Evolutionary conservation across 805 yeast genomes (phyloP), one percentile per base, ranked within the genome.

Genomic region (Candida cerambycidarum): DNA sequence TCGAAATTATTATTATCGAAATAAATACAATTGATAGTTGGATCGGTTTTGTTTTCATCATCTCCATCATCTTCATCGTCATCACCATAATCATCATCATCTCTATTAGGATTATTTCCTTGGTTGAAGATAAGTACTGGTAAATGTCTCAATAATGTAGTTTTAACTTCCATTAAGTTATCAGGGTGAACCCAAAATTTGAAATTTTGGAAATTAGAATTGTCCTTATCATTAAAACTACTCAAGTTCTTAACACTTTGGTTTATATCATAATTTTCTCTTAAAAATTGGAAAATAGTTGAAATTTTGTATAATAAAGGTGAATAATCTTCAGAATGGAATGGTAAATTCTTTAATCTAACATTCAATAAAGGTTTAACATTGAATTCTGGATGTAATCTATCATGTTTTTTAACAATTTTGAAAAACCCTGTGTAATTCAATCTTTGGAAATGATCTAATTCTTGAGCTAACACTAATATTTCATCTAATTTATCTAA

Each of bases 171-270:
- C 97, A 92, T 90, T 60, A 93, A 63, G 44, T 61, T 60, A 34
- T 93, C 99, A n/a, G 92, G 90, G 62, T 92, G 98, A 33, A 93
- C 77, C 99, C 99, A 92, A 64, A 92, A 92, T 67, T 87, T 89
- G 65, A 83, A 82, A 12, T 88, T 82, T 49, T 71, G 83, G 71
- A 55, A 81, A 59, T 70, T 69, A n/a, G 50, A 54, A 39, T 52
- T 54, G 18, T 62, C 54, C 8, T 60, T 65, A 41, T 69, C 74
- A 43, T 65, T 69, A 65, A 71, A 59, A 63, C 72, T 67, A n/a
- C 79, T 72, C 42, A 78, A 58, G 52, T 72, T 75, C 27, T 70
- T 68, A 51, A 78, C 67, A 0, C 78, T 64, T 49, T 69, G 71
- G 48, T 73, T 71, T 31, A 78, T 61, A 46, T 73, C 75, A 52